These are phyloP conservation scores for Podaxis sp. DNA, from an alignment of 768 basidiomycete species.

Conservation along the genomic window DNA sequence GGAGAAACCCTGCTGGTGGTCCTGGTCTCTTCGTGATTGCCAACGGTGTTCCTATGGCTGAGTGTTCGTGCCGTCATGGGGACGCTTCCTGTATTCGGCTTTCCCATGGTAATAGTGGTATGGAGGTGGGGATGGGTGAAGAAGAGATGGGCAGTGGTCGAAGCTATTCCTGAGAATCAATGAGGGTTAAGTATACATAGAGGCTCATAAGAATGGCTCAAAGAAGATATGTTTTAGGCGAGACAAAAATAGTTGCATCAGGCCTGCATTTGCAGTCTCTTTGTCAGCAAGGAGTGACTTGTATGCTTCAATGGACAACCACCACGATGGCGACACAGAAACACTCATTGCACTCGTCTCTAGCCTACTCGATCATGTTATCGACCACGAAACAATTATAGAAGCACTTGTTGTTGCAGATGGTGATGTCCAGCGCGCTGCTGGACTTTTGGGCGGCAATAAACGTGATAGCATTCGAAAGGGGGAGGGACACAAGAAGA, in stretches of 20 bases:
- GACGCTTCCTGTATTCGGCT: neutral
- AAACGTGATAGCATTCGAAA: conserved; percentile 24
- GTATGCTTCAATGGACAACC: neutral
- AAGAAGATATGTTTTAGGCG: neutral
- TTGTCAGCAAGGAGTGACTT: neutral
- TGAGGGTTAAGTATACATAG: neutral
- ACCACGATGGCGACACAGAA: conserved; percentile 51
- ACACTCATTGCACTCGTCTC: conserved; percentile 62
- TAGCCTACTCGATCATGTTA: conserved; percentile 43
- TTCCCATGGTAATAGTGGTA: neutral
- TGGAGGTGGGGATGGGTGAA: neutral
- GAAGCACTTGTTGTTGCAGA: conserved; percentile 52
- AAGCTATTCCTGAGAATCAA: neutral
- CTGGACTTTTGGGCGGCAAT: conserved; percentile 19
- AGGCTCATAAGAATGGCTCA: too few relatives aligned
- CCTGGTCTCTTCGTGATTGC: neutral
- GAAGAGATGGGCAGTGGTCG: neutral
- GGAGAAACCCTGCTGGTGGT: neutral
- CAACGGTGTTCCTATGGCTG: neutral
- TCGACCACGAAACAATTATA: conserved; percentile 40
- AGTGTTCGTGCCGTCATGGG: neutral
- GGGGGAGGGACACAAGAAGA: conserved; percentile 35
- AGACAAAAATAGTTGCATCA: conserved; percentile 1
- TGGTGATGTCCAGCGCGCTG: conserved; percentile 55
- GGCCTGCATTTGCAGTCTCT: neutral